Percentiles rank a stretch among this genome's conserved stretches.
phyloP scores from a whole-genome alignment of 805 yeast genomes.

The Yamadazyma ubonensis region DNA sequence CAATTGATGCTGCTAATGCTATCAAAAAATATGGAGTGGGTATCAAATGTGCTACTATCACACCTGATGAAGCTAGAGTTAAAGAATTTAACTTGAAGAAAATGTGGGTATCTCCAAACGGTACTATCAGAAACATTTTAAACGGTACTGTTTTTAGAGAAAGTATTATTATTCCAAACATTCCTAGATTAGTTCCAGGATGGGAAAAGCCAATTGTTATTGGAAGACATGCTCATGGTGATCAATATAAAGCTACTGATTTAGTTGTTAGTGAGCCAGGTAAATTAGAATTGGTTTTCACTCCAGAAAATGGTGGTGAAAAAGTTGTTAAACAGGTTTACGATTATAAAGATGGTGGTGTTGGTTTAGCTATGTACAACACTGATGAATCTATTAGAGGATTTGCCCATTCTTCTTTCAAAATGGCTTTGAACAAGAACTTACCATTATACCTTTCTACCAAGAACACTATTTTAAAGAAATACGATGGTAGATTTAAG shows the following conservation, averaged over 20 bases:
- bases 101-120: conserved; percentile 87
- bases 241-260: conserved; percentile 81
- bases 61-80: conserved; percentile 81
- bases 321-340: conserved; percentile 52
- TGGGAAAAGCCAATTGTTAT: conserved; percentile 84
- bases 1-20: conserved; percentile 77
- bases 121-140: conserved; percentile 76
- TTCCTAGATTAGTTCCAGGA: conserved; percentile 73
- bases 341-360: conserved; percentile 74
- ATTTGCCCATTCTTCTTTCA: conserved; percentile 78
- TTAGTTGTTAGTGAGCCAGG: conserved; percentile 67
- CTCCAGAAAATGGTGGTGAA: conserved; percentile 58
- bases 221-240: conserved; percentile 86
- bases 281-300: conserved; percentile 61
- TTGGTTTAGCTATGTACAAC: conserved; percentile 80
- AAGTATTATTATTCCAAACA: conserved; percentile 74
- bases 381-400: conserved; percentile 75
- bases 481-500: conserved; percentile 79
- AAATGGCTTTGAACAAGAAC: conserved; percentile 63
- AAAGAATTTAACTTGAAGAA: conserved; percentile 69
- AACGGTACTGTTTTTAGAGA: conserved; percentile 86
- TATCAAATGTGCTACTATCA: conserved; percentile 81
- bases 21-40: conserved; percentile 75
- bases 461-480: conserved; percentile 78
- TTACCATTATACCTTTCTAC: conserved; percentile 70